Percentiles rank a stretch among this genome's conserved stretches.
phyloP scores from a whole-genome alignment of 1,139 yeast genomes.

The Lodderomyces metapsilosis region DNA sequence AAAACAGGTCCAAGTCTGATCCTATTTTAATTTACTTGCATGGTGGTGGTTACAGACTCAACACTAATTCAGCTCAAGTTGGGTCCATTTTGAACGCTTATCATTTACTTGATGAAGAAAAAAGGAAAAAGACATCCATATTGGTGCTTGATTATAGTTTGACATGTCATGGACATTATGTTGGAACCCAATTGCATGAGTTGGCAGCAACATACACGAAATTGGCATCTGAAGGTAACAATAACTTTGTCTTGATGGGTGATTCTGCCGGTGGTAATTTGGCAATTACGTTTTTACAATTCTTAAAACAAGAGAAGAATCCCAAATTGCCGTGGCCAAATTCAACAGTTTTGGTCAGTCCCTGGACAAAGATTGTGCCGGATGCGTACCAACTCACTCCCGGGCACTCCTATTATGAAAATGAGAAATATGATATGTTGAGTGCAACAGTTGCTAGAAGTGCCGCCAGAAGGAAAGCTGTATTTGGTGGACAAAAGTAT shows the following conservation, averaged over 20 bases:
- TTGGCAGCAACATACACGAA: constrained; percentile 29
- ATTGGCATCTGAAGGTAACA: constrained; percentile 23
- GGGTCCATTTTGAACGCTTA: constrained; percentile 30
- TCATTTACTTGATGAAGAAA: constrained; percentile 26
- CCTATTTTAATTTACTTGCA: constrained; percentile 40
- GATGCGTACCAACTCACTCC: constrained; percentile 17
- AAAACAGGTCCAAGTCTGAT: constrained; percentile 22
- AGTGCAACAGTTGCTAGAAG: constrained; percentile 7
- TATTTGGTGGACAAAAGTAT: constrained; percentile 14
- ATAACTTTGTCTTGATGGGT: constrained; percentile 35
- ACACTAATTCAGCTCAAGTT: constrained; percentile 34
- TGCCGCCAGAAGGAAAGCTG: not conserved
- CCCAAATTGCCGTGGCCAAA: constrained; percentile 25
- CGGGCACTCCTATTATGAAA: constrained; percentile 36
- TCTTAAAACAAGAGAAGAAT: constrained; percentile 17
- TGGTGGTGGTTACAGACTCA: constrained; percentile 45
- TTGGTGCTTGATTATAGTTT: constrained; percentile 40
- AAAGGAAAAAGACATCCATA: constrained; percentile 27
- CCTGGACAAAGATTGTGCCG: constrained; percentile 31
- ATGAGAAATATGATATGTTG: constrained; percentile 29
- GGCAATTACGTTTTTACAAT: constrained; percentile 29
- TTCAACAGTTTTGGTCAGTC: constrained; percentile 34
- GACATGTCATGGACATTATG: constrained; percentile 27
- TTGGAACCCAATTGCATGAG: constrained; percentile 38
- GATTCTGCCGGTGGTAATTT: constrained; percentile 47